phyloP scores from a whole-genome alignment of 208 protist species.

The Wallacemonas sp. region DNA sequence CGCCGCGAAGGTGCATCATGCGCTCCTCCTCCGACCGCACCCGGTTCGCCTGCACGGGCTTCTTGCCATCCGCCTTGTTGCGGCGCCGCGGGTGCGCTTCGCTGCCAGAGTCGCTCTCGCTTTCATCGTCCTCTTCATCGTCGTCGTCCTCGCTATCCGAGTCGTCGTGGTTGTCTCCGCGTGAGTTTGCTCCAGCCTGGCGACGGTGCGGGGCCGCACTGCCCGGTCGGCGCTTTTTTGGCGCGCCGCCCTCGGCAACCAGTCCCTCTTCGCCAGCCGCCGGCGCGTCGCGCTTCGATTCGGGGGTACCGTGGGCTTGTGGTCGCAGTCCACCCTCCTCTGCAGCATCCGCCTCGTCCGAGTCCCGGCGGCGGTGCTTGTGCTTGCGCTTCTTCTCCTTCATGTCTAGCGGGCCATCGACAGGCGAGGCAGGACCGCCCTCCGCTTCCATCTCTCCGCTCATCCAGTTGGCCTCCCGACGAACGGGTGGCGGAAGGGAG shows the following conservation, averaged over 20 bases:
- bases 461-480: constrained; percentile 12
- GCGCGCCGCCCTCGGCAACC: neutral
- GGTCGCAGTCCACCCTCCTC: neutral
- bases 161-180: neutral
- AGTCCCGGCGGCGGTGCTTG: neutral
- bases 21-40: constrained; percentile 37
- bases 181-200: neutral
- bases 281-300: constrained; percentile 1
- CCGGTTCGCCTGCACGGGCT: constrained; percentile 13
- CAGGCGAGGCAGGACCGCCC: neutral
- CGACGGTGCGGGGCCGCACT: neutral
- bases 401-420: neutral
- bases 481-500: neutral
- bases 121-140: constrained; percentile 17
- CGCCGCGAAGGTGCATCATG: constrained; percentile 67
- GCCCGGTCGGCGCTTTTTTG: neutral
- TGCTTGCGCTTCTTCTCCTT: constrained; percentile 9
- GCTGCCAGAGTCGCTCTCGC: neutral
- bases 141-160: constrained; percentile 9
- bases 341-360: constrained; percentile 1
- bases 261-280: neutral
- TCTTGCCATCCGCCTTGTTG: neutral
- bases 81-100: neutral
- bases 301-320: neutral
- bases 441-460: neutral